These are phyloP conservation scores for Chaetomium globosum DNA, from an alignment of 2,329 filamentous ascomycete species.

Conservation along the genomic window DNA sequence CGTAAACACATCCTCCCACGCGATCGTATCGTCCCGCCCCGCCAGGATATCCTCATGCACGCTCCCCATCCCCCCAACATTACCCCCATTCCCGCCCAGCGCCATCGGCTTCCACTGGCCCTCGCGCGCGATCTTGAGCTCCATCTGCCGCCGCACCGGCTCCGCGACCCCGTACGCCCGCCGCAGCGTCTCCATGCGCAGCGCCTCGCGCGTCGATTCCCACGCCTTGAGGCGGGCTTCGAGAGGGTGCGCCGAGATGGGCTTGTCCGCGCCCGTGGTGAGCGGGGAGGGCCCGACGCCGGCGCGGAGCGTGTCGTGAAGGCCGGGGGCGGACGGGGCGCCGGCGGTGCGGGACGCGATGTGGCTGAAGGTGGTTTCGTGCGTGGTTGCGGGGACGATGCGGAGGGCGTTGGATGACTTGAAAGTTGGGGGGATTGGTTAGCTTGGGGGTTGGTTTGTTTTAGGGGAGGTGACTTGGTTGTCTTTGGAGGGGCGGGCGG, in stretches of 20 bases:
- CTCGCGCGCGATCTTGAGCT: conserved; percentile 81
- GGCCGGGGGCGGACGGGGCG: conserved; percentile 87
- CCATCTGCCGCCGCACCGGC: conserved; percentile 90
- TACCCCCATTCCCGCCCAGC: conserved; percentile 60
- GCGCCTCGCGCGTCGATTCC: conserved; percentile 81
- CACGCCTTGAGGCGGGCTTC: conserved; percentile 86
- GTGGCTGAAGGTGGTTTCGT: conserved; percentile 69
- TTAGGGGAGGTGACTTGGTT: conserved; percentile 22
- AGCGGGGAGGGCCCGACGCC: conserved; percentile 69
- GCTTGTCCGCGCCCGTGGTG: conserved; percentile 45
- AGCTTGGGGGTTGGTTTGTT: not conserved
- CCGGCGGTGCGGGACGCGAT: conserved; percentile 58
- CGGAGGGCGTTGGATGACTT: conserved; percentile 70
- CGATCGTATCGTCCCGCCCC: conserved; percentile 74
- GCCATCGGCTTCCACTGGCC: conserved; percentile 78
- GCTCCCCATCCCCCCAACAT: conserved; percentile 50
- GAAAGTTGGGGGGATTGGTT: not conserved
- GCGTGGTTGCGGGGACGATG: conserved; percentile 72
- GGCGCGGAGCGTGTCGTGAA: conserved; percentile 89
- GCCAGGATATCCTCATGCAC: conserved; percentile 88
- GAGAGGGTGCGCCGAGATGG: conserved; percentile 81
- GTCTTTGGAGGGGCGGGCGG: not conserved
- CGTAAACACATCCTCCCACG: conserved; percentile 92
- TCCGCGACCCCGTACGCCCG: conserved; percentile 90
- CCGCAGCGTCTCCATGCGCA: conserved; percentile 87